Percentiles rank a stretch among this genome's conserved stretches.
phyloP scores from a whole-genome alignment of 2,329 filamentous ascomycete species.

The Fusarium mangiferae region DNA sequence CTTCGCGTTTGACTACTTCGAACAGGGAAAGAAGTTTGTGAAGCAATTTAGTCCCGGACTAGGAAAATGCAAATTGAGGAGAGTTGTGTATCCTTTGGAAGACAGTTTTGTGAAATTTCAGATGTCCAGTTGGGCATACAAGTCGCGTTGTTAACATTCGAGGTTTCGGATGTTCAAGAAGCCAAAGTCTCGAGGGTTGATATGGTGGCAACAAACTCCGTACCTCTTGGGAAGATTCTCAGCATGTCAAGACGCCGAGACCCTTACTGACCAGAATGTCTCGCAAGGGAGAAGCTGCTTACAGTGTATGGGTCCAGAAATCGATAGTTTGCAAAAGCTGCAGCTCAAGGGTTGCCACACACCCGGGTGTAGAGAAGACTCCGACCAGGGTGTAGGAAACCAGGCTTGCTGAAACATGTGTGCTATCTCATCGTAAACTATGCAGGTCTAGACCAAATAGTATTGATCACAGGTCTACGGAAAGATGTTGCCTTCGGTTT shows the following conservation, averaged over 20 bases:
- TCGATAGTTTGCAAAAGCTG: background rate
- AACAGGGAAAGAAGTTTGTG: too few relatives aligned
- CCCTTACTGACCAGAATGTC: background rate
- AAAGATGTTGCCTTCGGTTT: accelerated
- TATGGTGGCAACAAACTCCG: too few relatives aligned
- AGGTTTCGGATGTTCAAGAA: too few relatives aligned
- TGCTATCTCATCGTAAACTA: background rate
- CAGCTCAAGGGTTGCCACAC: background rate
- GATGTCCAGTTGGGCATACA: too few relatives aligned
- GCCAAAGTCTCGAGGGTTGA: too few relatives aligned
- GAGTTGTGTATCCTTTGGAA: too few relatives aligned
- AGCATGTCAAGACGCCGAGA: background rate
- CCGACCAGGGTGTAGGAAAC: background rate
- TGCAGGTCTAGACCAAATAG: background rate
- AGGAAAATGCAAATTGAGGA: too few relatives aligned
- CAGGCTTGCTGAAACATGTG: background rate
- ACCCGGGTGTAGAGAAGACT: background rate
- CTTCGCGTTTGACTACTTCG: too few relatives aligned
- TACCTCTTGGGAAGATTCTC: too few relatives aligned
- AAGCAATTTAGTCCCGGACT: too few relatives aligned
- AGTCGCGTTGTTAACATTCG: too few relatives aligned
- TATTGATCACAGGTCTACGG: background rate
- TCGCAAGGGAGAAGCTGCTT: accelerated
- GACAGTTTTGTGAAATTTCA: too few relatives aligned
- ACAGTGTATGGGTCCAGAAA: accelerated